Percentiles rank a stretch among this genome's conserved stretches.
Conservation (phyloP, 805 yeast genomes). For the Hanseniaspora valbyensis region DNA sequence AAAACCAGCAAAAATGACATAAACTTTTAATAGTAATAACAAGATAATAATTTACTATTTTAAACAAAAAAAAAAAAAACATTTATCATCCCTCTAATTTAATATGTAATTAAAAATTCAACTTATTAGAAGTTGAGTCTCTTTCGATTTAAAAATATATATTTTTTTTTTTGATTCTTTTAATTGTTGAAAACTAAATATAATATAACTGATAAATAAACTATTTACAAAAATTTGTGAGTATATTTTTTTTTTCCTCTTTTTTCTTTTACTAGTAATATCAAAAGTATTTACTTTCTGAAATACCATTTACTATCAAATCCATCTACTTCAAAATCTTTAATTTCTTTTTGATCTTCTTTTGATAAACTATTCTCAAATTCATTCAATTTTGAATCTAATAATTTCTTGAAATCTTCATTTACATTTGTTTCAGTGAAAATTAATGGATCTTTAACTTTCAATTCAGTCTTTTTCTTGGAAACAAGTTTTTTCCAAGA, state of each 20-base stretch:
- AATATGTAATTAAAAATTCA: not conserved
- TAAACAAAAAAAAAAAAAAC: no score
- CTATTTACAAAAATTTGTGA: not conserved
- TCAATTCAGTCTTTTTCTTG: conserved; percentile 1
- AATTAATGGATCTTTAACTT: conserved; percentile 5
- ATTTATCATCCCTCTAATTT: no score
- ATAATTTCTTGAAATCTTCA: not conserved
- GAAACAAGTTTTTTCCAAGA: conserved; percentile 54
- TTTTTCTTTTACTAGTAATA: no score
- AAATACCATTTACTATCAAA: conserved; percentile 14
- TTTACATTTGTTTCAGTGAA: not conserved
- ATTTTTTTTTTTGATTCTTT: not conserved
- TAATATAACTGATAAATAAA: not conserved
- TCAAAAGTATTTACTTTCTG: not conserved
- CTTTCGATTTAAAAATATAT: not conserved
- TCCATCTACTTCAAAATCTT: conserved; percentile 1
- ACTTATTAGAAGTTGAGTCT: not conserved
- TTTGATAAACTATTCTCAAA: not conserved
- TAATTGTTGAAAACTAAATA: no score
- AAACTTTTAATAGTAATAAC: no score
- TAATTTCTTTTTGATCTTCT: not conserved
- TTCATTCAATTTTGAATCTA: not conserved
- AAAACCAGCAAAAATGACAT: not conserved
- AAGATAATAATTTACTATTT: no score
- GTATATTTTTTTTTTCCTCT: no score